Conservation (phyloP, 495 filamentous ascomycete genomes). For the Trichoderma erinaceum region DNA sequence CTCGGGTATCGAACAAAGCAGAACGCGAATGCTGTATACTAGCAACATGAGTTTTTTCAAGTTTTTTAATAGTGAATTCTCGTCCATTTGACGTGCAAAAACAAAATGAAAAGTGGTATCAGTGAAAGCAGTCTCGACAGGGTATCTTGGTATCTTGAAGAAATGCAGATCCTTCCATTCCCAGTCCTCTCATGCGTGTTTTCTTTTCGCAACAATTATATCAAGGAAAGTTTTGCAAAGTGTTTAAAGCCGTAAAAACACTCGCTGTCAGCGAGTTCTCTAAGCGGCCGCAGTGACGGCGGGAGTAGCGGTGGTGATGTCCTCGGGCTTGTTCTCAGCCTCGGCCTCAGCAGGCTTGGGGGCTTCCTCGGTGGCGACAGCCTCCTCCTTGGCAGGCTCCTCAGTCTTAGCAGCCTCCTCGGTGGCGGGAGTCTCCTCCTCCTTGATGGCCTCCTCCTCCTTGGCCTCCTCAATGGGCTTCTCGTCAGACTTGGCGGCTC, state of each 20-base stretch:
- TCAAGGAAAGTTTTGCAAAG: conserved; percentile 10
- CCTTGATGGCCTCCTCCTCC: conserved; percentile 31
- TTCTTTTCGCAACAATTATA: conserved; percentile 18
- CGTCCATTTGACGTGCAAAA: conserved; percentile 6
- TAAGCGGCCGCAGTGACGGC: conserved; percentile 45
- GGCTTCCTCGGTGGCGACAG: conserved; percentile 48
- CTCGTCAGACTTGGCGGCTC: conserved; percentile 35
- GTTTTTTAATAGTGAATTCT: neutral
- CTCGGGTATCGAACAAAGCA: conserved; percentile 14
- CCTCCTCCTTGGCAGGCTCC: conserved; percentile 34
- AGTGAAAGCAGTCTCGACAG: conserved; percentile 45
- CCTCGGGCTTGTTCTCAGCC: conserved; percentile 20
- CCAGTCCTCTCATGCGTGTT: conserved; percentile 20
- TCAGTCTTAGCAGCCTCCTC: conserved; percentile 25
- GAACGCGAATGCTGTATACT: conserved; percentile 11
- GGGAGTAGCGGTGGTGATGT: conserved; percentile 31
- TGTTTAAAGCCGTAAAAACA: conserved; percentile 13
- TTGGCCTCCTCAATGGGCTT: conserved; percentile 42
- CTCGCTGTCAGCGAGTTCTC: conserved; percentile 25
- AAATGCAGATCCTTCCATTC: conserved; percentile 45
- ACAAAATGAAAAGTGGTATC: conserved; percentile 36
- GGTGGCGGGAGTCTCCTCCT: conserved; percentile 49
- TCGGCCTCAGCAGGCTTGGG: conserved; percentile 26
- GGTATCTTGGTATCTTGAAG: conserved; percentile 38
- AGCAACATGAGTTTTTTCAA: conserved; percentile 2